Conservation (phyloP, 2,329 filamentous ascomycete genomes). For the Fusarium drepaniforme region DNA sequence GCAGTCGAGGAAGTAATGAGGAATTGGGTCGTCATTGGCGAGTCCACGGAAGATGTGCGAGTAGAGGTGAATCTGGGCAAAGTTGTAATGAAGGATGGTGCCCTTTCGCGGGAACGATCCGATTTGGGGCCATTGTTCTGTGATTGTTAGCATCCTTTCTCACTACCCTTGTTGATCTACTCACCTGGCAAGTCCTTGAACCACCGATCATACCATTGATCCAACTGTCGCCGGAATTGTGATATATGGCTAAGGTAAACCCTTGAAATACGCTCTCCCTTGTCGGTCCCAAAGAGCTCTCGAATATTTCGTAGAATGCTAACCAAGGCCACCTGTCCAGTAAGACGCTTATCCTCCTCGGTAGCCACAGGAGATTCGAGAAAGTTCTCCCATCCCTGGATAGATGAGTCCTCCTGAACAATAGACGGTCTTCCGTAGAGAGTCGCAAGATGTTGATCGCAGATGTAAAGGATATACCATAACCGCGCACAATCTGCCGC, state of each 20-base stretch:
- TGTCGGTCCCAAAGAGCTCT: slow-evolving; percentile 68
- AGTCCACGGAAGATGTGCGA: slow-evolving; percentile 56
- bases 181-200: slow-evolving; percentile 48
- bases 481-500: slow-evolving; percentile 66
- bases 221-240: slow-evolving; percentile 51
- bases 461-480: slow-evolving; percentile 73
- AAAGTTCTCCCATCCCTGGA: slow-evolving; percentile 69
- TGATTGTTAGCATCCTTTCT: neutral
- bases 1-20: slow-evolving; percentile 50
- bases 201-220: slow-evolving; percentile 55
- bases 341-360: slow-evolving; percentile 66
- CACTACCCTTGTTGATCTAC: neutral
- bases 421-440: slow-evolving; percentile 70
- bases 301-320: slow-evolving; percentile 68
- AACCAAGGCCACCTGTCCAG: slow-evolving; percentile 70
- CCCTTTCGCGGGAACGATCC: slow-evolving; percentile 56
- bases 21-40: slow-evolving; percentile 48
- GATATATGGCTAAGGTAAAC: slow-evolving; percentile 64
- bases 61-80: slow-evolving; percentile 57
- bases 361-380: slow-evolving; percentile 64
- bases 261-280: slow-evolving; percentile 63
- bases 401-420: slow-evolving; percentile 68
- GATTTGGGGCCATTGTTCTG: slow-evolving; percentile 55
- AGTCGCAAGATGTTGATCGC: slow-evolving; percentile 72
- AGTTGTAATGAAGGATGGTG: slow-evolving; percentile 56